These are phyloP conservation scores for Hordeum marinum DNA, from an alignment of 176 grass and related monocot species.

Conservation along the genomic window DNA sequence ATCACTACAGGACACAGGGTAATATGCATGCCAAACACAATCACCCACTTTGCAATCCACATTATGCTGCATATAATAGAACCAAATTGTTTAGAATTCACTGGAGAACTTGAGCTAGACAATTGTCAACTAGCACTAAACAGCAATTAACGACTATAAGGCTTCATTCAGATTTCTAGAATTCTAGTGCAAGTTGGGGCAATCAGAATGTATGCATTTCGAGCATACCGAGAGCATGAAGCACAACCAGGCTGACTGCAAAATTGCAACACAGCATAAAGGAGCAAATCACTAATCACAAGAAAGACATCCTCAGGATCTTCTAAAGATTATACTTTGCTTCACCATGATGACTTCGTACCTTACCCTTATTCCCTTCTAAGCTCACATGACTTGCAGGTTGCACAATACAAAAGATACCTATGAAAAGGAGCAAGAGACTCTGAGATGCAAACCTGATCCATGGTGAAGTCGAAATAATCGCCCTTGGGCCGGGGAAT, in stretches of 20 bases:
- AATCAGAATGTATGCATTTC: not conserved
- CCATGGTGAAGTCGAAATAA: conserved; percentile 90
- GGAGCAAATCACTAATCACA: conserved; percentile 14
- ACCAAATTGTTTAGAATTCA: not conserved
- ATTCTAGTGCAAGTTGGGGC: not conserved
- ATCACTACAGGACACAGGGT: not conserved
- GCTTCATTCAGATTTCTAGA: not conserved
- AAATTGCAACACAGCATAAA: not conserved
- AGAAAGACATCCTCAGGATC: conserved; percentile 15
- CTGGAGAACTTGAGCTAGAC: not conserved
- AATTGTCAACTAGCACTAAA: not conserved
- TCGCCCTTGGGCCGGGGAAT: conserved; percentile 44
- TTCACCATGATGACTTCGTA: conserved; percentile 15
- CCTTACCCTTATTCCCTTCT: not conserved
- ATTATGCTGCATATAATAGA: not conserved
- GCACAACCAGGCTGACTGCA: not conserved
- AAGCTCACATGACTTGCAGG: conserved; percentile 25
- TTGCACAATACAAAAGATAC: conserved; percentile 34
- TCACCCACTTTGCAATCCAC: not conserved
- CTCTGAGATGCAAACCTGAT: conserved; percentile 56
- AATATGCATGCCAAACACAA: conserved; percentile 4
- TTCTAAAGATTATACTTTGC: conserved; percentile 35
- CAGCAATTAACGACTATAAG: not conserved
- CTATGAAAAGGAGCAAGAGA: not conserved
- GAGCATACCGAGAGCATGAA: not conserved